These are phyloP conservation scores for Cyclostephanos invisitatus DNA, from an alignment of 108 stramenopile genomes.

Conservation along the genomic window DNA sequence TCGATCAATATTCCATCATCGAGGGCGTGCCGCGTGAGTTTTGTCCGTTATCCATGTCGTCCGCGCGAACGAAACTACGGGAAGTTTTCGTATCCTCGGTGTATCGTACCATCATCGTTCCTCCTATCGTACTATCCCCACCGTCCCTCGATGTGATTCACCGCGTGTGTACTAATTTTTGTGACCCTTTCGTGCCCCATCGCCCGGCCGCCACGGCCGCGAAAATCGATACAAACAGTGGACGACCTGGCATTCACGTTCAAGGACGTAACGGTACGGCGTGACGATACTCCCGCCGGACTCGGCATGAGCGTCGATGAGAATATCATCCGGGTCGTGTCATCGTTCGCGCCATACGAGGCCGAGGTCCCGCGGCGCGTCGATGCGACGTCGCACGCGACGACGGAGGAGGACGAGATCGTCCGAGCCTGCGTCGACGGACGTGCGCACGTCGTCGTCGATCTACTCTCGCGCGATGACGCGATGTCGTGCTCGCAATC, in stretches of 20 bases:
- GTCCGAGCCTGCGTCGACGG: constrained; percentile 4
- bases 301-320: constrained; percentile 20
- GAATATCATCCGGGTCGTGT: constrained; percentile 11
- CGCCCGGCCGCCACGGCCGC: too few species aligned
- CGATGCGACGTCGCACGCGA: too few species aligned
- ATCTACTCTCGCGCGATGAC: constrained; percentile 12
- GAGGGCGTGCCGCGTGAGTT: constrained; percentile 6
- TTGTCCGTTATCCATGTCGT: too few species aligned
- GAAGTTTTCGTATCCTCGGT: too few species aligned
- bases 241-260: constrained; percentile 13
- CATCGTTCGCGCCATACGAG: too few species aligned
- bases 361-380: too few species aligned
- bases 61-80: too few species aligned
- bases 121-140: background rate
- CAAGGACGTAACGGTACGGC: constrained; percentile 2
- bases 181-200: too few species aligned
- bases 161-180: too few species aligned
- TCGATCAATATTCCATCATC: constrained; percentile 17
- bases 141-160: too few species aligned
- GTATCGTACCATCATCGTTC: too few species aligned
- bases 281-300: constrained; percentile 12
- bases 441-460: background rate
- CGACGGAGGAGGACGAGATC: too few species aligned
- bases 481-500: constrained; percentile 10
- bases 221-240: constrained; percentile 1